These are phyloP conservation scores for Cladobotryum protrusum DNA, from an alignment of 2,329 filamentous ascomycete species.

Conservation along the genomic window DNA sequence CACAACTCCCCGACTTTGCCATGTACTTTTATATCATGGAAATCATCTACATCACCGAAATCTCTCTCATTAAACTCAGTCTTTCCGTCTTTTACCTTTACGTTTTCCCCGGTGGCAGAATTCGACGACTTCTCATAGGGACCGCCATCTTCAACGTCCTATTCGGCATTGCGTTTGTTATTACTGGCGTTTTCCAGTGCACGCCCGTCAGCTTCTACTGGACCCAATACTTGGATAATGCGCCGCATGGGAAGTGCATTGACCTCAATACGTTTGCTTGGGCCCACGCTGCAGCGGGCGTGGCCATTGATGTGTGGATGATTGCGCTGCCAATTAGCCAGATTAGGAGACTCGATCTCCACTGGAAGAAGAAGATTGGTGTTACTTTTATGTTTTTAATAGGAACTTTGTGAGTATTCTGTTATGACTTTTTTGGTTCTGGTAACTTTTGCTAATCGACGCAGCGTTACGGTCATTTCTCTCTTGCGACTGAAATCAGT, in stretches of 20 bases:
- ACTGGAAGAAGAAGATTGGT: slow-evolving; percentile 37
- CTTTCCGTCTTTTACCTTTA: slow-evolving; percentile 37
- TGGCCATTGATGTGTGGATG: slow-evolving; percentile 38
- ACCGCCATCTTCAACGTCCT: slow-evolving; percentile 26
- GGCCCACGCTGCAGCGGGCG: slow-evolving; percentile 36
- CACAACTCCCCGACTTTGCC: slow-evolving; percentile 20
- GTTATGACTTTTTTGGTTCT: neutral
- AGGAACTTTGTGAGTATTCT: slow-evolving; percentile 31
- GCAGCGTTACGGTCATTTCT: slow-evolving; percentile 26
- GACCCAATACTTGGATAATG: slow-evolving; percentile 35
- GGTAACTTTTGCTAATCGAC: neutral
- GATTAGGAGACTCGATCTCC: slow-evolving; percentile 27
- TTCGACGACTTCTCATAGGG: slow-evolving; percentile 26
- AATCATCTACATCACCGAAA: slow-evolving; percentile 33
- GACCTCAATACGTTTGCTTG: slow-evolving; percentile 35
- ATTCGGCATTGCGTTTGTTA: slow-evolving; percentile 26
- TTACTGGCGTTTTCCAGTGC: slow-evolving; percentile 32
- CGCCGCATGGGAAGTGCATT: slow-evolving; percentile 32
- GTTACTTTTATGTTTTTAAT: slow-evolving; percentile 38
- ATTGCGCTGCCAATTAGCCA: slow-evolving; percentile 35
- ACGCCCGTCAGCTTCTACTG: slow-evolving; percentile 35
- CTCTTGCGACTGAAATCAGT: slow-evolving; percentile 25
- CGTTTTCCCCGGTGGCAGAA: slow-evolving; percentile 30
- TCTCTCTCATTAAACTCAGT: slow-evolving; percentile 34
- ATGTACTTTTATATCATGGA: slow-evolving; percentile 28